Percentiles rank a stretch among this genome's conserved stretches.
Conservation (phyloP, 768 basidiomycete species). For the Collybia sp. region DNA sequence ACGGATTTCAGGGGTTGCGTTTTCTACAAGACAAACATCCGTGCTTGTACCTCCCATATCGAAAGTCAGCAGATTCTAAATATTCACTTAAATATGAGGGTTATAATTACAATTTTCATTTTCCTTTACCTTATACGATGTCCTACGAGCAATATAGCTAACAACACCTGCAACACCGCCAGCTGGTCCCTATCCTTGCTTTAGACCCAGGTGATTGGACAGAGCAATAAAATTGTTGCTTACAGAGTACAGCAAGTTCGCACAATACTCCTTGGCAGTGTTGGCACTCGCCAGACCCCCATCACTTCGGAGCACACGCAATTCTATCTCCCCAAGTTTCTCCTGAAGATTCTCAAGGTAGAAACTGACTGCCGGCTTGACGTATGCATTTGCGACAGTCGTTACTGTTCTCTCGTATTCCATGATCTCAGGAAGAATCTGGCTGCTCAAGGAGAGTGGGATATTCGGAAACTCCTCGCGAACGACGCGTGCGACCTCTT, state of each 20-base stretch:
- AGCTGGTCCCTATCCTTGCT: slow-evolving; percentile 14
- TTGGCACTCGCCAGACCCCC: slow-evolving; percentile 17
- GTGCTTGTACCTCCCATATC: slow-evolving; percentile 24
- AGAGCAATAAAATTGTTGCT: background rate
- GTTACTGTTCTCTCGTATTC: slow-evolving; percentile 24
- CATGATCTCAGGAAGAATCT: slow-evolving; percentile 19
- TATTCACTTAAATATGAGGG: slow-evolving; percentile 1
- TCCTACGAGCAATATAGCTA: slow-evolving; percentile 8
- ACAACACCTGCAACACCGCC: slow-evolving; percentile 23
- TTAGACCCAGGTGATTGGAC: background rate
- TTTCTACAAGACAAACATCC: slow-evolving; percentile 23
- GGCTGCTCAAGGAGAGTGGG: slow-evolving; percentile 18
- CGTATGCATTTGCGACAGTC: slow-evolving; percentile 21
- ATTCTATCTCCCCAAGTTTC: slow-evolving; percentile 13
- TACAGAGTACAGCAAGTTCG: slow-evolving; percentile 17
- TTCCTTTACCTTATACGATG: slow-evolving; percentile 7
- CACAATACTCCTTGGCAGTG: slow-evolving; percentile 20
- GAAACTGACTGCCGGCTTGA: slow-evolving; percentile 18
- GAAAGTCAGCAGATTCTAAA: slow-evolving; percentile 19
- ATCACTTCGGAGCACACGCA: slow-evolving; percentile 20
- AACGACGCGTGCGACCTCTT: slow-evolving; percentile 11
- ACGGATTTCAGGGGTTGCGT: slow-evolving; percentile 19
- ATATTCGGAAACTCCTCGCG: slow-evolving; percentile 18
- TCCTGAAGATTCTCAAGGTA: slow-evolving; percentile 18
- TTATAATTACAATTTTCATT: background rate